A percentile compares a stretch with the other conserved stretches of the same genome.
Conservation (phyloP, 345 rosid species). For the Camelina hispida region DNA sequence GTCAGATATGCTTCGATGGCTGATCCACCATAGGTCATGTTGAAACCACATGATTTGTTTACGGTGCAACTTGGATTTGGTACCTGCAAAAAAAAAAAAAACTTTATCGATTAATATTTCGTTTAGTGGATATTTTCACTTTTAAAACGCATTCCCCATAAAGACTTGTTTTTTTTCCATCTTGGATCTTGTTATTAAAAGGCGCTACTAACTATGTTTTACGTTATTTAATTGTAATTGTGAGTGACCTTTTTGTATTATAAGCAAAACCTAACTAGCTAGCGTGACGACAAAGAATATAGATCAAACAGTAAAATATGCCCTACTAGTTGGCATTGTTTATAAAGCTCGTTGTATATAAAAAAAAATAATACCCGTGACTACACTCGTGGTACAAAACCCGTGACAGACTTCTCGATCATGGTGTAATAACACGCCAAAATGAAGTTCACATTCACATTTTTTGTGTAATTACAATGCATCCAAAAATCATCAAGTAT, state of each 20-base stretch:
- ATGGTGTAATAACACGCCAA: constrained; percentile 20
- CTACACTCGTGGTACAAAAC: constrained; percentile 20
- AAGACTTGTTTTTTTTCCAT: constrained; percentile 10
- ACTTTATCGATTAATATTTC: background rate
- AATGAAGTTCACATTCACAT: constrained; percentile 24
- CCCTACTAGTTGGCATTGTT: constrained; percentile 28
- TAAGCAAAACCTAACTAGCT: constrained; percentile 22
- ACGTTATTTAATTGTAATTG: background rate
- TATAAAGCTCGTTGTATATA: constrained; percentile 1
- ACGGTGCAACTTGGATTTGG: constrained; percentile 69
- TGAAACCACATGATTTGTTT: constrained; percentile 65
- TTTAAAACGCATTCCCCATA: constrained; percentile 1
- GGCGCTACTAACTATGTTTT: background rate
- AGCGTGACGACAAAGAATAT: constrained; percentile 34
- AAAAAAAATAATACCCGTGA: constrained; percentile 32
- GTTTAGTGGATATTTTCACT: background rate
- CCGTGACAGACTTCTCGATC: constrained; percentile 32
- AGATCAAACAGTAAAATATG: constrained; percentile 31
- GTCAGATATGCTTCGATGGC: constrained; percentile 66
- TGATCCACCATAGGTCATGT: constrained; percentile 86
- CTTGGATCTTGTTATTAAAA: constrained; percentile 36
- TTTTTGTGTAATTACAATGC: background rate
- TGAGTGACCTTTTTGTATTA: background rate
- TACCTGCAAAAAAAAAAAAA: constrained; percentile 48
- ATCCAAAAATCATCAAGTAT: constrained; percentile 21